These are phyloP conservation scores for Wallacemonas sp. DNA, from an alignment of 208 protist species.

Conservation along the genomic window DNA sequence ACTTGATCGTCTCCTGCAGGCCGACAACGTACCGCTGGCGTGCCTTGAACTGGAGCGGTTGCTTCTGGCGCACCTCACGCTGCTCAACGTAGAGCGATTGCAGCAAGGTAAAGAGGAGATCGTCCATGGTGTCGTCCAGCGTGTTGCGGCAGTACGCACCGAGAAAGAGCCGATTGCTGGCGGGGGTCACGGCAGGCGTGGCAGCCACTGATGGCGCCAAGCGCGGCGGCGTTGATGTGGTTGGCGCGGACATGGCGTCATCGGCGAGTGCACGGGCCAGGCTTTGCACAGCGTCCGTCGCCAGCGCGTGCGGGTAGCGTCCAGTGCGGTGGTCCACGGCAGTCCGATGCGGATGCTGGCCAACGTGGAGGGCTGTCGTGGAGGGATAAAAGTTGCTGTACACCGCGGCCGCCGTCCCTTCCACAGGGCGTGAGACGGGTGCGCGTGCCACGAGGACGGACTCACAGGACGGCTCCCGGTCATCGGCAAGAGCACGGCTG, in stretches of 20 bases:
- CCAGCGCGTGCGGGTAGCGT: conserved; percentile 35
- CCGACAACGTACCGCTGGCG: conserved; percentile 63
- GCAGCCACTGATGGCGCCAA: conserved; percentile 3
- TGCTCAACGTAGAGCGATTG: conserved; percentile 63
- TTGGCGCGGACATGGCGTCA: conserved; percentile 4
- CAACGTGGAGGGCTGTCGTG: conserved; percentile 39
- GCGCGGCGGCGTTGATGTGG: too few species aligned
- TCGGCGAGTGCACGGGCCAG: conserved; percentile 13
- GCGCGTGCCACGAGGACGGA: not conserved
- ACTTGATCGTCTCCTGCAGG: conserved; percentile 65
- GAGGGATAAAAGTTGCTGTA: conserved; percentile 51
- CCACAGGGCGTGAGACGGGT: not conserved
- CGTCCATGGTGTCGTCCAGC: conserved; percentile 61
- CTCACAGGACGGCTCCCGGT: not conserved
- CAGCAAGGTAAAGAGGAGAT: conserved; percentile 65
- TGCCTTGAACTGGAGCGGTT: conserved; percentile 61
- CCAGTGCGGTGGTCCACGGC: conserved; percentile 49
- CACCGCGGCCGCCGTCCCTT: not conserved
- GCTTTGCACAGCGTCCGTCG: not conserved
- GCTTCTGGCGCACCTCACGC: conserved; percentile 45
- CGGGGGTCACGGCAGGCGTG: not conserved
- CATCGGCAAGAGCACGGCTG: not conserved
- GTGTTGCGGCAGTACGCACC: conserved; percentile 48
- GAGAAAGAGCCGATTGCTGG: conserved; percentile 26
- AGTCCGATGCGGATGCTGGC: conserved; percentile 31